Conservation (phyloP, 1,284 basidiomycete species). For the Trichosporon inkin region DNA sequence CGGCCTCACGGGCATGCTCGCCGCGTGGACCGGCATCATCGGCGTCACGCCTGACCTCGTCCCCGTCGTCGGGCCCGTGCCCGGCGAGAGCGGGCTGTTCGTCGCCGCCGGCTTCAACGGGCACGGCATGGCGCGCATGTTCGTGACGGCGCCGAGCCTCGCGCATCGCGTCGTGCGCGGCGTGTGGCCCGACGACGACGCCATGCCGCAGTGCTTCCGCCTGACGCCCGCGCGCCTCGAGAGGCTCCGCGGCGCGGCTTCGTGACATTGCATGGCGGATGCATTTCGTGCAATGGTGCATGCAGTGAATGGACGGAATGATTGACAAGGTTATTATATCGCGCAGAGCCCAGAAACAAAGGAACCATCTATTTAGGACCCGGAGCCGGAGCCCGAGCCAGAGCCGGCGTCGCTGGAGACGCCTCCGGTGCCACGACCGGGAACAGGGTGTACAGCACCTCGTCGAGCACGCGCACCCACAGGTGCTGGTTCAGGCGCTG, state of each 20-base stretch:
- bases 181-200: constrained; percentile 33
- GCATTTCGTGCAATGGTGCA: not conserved
- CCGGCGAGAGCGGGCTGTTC: constrained; percentile 36
- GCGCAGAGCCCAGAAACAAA: not conserved
- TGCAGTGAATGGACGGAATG: not conserved
- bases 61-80: constrained; percentile 38
- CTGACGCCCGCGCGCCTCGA: constrained; percentile 31
- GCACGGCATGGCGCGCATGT: constrained; percentile 47
- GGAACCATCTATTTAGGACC: not conserved
- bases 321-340: not conserved
- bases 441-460: constrained; percentile 55
- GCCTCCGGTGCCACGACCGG: no score
- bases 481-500: constrained; percentile 87
- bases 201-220: constrained; percentile 36
- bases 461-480: constrained; percentile 77
- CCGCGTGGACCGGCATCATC: constrained; percentile 42
- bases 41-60: constrained; percentile 41
- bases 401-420: no score
- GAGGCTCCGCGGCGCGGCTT: constrained; percentile 14
- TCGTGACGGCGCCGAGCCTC: constrained; percentile 40
- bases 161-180: constrained; percentile 32
- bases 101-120: constrained; percentile 42
- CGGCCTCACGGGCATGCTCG: constrained; percentile 31
- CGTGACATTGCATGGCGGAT: not conserved
- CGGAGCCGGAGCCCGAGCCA: no score